These are phyloP conservation scores for Rhizopogon sp. DNA, from an alignment of 768 basidiomycete genomes.

Conservation along the genomic window DNA sequence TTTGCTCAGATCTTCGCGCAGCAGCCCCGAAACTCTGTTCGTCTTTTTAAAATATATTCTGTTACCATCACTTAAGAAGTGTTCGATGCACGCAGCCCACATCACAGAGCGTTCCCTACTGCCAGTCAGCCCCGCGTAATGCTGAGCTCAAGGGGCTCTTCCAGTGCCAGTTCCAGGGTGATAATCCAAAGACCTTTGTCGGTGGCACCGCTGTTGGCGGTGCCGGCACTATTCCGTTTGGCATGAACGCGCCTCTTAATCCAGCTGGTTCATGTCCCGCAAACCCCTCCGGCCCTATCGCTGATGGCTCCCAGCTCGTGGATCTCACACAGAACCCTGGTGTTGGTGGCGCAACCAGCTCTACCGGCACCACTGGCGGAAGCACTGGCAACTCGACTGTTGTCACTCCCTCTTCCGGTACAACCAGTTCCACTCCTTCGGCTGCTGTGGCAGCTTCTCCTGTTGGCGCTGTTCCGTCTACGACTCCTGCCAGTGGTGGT, in stretches of 20 bases:
- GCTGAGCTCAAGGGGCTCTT: constrained; percentile 48
- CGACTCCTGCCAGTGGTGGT: constrained; percentile 1
- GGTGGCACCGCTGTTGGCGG: constrained; percentile 37
- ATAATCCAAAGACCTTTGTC: constrained; percentile 39
- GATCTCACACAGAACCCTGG: constrained; percentile 33
- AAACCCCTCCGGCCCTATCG: constrained; percentile 39
- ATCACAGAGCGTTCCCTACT: constrained; percentile 44
- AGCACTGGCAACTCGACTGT: neutral
- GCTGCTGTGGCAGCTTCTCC: neutral
- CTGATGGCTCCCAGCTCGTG: constrained; percentile 43
- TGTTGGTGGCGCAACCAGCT: constrained; percentile 5
- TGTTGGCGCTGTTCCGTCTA: constrained; percentile 4
- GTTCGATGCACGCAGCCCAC: constrained; percentile 28
- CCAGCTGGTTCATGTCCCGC: constrained; percentile 51
- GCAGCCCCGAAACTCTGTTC: constrained; percentile 52
- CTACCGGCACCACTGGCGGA: neutral
- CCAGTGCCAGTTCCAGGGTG: constrained; percentile 54
- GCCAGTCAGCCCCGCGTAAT: constrained; percentile 48
- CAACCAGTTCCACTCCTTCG: neutral
- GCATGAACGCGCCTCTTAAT: constrained; percentile 31
- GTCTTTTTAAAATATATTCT: constrained; percentile 10
- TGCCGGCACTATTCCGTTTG: constrained; percentile 50
- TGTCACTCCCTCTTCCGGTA: neutral
- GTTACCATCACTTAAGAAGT: neutral
- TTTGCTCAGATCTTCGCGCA: constrained; percentile 50